Percentiles rank a stretch among this genome's conserved stretches.
Evolutionary conservation across 2,329 filamentous ascomycete species (phyloP).

Genomic region (Aspergillus sp.): DNA sequence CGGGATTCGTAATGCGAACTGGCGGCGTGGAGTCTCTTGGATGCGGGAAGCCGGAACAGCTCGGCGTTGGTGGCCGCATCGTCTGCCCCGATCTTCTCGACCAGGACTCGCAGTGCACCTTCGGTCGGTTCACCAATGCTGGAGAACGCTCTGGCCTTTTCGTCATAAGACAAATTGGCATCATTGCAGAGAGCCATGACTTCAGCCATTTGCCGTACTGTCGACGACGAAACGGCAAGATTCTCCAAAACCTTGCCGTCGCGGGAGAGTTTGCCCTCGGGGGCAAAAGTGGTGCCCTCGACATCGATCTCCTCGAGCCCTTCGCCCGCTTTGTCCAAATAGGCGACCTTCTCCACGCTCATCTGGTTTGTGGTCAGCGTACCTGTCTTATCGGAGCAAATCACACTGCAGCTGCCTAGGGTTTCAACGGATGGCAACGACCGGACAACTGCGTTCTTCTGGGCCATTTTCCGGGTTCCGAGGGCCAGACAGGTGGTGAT

Average conservation of each 20-base stretch:
- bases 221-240: slow-evolving; percentile 61
- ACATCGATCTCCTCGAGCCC: slow-evolving; percentile 79
- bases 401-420: slow-evolving; percentile 95
- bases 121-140: slow-evolving; percentile 93
- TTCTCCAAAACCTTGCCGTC: slow-evolving; percentile 61
- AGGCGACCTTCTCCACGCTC: slow-evolving; percentile 91
- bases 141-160: slow-evolving; percentile 62
- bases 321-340: slow-evolving; percentile 63
- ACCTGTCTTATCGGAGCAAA: slow-evolving; percentile 98
- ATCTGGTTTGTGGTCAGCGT: slow-evolving; percentile 98
- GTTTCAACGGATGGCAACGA: slow-evolving; percentile 96
- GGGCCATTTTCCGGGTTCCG: slow-evolving; percentile 96
- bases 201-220: slow-evolving; percentile 67
- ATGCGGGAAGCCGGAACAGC: slow-evolving; percentile 38
- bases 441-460: slow-evolving; percentile 94
- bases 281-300: slow-evolving; percentile 85
- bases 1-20: slow-evolving; percentile 76
- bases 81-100: slow-evolving; percentile 87
- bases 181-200: slow-evolving; percentile 77
- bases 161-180: slow-evolving; percentile 70
- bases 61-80: slow-evolving; percentile 51
- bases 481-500: slow-evolving; percentile 97
- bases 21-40: slow-evolving; percentile 65
- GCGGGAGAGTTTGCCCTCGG: slow-evolving; percentile 62
- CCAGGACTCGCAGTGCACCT: slow-evolving; percentile 79